Conservation (phyloP, 805 yeast genomes). For the Torulaspora indica region DNA sequence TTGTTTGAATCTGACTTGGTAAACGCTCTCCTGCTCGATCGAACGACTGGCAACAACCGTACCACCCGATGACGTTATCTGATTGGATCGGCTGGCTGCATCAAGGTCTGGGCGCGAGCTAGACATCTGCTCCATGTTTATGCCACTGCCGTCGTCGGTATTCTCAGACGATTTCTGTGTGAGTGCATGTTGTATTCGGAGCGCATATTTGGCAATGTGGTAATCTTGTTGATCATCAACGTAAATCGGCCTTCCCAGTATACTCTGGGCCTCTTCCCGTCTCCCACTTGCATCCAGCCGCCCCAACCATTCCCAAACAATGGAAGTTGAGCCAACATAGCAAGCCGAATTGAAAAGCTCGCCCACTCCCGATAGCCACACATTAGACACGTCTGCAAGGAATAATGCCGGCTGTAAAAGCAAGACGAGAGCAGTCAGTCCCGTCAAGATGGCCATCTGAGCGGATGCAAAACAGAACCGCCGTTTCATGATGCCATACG, state of each 20-base stretch:
- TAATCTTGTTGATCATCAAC: conserved; percentile 52
- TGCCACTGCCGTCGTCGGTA: conserved; percentile 11
- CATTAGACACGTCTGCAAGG: conserved; percentile 68
- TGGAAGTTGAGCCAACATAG: conserved; percentile 64
- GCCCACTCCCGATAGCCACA: conserved; percentile 69
- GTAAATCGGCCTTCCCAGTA: conserved; percentile 68
- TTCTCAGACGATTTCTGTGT: conserved; percentile 14
- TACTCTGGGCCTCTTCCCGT: conserved; percentile 60
- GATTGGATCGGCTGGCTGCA: background rate
- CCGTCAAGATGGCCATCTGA: conserved; percentile 50
- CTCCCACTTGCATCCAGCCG: conserved; percentile 54
- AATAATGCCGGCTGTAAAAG: conserved; percentile 64
- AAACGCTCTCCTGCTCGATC: conserved; percentile 20
- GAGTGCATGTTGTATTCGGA: conserved; percentile 28
- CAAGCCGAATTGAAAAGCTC: conserved; percentile 69
- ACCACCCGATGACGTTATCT: background rate
- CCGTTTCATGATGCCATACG: conserved; percentile 50
- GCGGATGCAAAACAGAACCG: conserved; percentile 44
- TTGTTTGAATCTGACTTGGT: conserved; percentile 19
- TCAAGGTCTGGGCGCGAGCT: background rate
- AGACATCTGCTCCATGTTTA: conserved; percentile 4
- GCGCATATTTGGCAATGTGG: conserved; percentile 30
- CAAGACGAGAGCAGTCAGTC: conserved; percentile 51
- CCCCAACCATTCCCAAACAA: conserved; percentile 86
- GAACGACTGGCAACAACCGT: background rate